These are phyloP conservation scores for Aspergillaceae sp. DNA, from an alignment of 2,329 filamentous ascomycete species.

Conservation along the genomic window DNA sequence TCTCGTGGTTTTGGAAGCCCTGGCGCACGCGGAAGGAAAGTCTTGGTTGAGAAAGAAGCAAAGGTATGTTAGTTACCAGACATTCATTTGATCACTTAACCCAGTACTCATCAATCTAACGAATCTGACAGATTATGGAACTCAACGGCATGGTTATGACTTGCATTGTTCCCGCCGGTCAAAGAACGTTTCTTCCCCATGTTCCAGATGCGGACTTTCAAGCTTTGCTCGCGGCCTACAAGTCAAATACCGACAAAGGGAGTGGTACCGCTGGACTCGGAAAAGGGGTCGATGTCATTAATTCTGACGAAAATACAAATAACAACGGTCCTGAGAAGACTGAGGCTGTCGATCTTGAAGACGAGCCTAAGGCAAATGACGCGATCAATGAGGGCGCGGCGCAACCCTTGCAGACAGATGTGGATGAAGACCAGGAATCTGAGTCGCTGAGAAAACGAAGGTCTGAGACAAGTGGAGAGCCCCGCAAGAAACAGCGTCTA, in stretches of 20 bases:
- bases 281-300: too few species aligned
- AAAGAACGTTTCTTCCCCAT: slow-evolving; percentile 24
- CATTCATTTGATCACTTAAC: neutral
- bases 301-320: too few species aligned
- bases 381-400: neutral
- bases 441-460: slow-evolving; percentile 9
- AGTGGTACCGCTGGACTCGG: neutral
- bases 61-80: slow-evolving; percentile 21
- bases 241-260: neutral
- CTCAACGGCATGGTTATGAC: slow-evolving; percentile 25
- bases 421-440: neutral
- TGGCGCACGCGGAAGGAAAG: slow-evolving; percentile 3
- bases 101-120: neutral
- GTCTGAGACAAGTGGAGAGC: slow-evolving; percentile 3
- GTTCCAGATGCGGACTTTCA: neutral
- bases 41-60: slow-evolving; percentile 36
- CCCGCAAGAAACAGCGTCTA: slow-evolving; percentile 1
- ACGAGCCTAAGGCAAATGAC: neutral
- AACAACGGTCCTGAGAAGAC: too few species aligned
- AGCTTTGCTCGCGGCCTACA: neutral
- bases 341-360: too few species aligned
- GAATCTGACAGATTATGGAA: slow-evolving; percentile 22
- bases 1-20: slow-evolving; percentile 14
- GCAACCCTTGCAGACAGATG: neutral
- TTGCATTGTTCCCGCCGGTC: slow-evolving; percentile 33